phyloP scores from a whole-genome alignment of 202 grass and related monocot genomes.

The Cymbopogon flexuosus region DNA sequence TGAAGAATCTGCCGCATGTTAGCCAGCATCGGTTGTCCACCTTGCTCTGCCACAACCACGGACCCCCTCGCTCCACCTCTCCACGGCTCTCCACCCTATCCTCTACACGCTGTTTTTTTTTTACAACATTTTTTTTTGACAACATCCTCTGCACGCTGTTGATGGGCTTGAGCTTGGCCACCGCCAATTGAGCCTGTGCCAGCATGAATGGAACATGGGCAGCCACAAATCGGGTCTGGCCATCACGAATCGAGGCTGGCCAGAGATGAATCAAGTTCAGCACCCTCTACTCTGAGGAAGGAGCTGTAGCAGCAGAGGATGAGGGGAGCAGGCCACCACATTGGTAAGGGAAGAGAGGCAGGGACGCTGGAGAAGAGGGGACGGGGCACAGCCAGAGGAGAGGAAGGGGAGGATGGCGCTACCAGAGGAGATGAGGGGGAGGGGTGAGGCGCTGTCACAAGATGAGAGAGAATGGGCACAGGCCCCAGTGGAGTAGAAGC shows the following conservation, averaged over 20 bases:
- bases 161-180: not conserved
- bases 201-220: not conserved
- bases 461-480: not conserved
- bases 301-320: not conserved
- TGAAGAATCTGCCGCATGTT: not conserved
- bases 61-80: not conserved
- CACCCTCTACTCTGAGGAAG: not conserved
- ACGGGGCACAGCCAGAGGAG: not conserved
- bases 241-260: not conserved
- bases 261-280: not conserved
- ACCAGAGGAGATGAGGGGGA: not conserved
- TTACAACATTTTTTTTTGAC: too few species aligned
- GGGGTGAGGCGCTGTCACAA: not conserved
- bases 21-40: not conserved
- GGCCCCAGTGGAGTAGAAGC: not conserved
- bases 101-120: not conserved
- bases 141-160: not conserved
- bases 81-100: not conserved
- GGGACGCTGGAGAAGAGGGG: not conserved
- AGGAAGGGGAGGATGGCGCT: not conserved
- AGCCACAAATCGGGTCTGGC: not conserved
- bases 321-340: not conserved
- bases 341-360: not conserved
- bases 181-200: not conserved
- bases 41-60: not conserved